These are phyloP conservation scores for Cercospora brassicicola DNA, from an alignment of 2,329 filamentous ascomycete genomes.

Conservation along the genomic window DNA sequence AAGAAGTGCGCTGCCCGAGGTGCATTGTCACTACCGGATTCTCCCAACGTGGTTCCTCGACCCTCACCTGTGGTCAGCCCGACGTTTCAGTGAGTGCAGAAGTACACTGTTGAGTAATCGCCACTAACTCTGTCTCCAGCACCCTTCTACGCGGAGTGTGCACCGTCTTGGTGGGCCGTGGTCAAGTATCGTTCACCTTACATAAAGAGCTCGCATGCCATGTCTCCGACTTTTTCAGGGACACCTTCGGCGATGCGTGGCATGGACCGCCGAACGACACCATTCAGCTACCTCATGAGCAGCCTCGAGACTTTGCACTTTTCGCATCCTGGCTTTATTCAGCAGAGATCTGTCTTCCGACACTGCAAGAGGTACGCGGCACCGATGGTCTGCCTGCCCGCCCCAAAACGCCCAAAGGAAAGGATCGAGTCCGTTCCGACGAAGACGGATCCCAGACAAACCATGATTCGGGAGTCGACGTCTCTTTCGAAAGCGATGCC, in stretches of 20 bases:
- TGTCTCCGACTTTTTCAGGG: slow-evolving; percentile 2
- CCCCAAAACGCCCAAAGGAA: not conserved
- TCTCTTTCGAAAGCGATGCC: not conserved
- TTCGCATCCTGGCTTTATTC: slow-evolving; percentile 11
- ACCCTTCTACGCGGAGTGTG: slow-evolving; percentile 1
- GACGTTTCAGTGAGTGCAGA: slow-evolving; percentile 1
- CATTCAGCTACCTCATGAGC: not conserved
- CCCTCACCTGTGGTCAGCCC: not conserved
- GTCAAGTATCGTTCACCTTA: slow-evolving; percentile 10
- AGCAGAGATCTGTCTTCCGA: not conserved
- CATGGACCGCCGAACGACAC: slow-evolving; percentile 6
- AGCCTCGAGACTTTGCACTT: slow-evolving; percentile 11
- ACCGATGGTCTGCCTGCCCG: not conserved
- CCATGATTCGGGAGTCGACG: not conserved
- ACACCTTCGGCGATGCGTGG: slow-evolving; percentile 6
- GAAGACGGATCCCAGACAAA: not conserved
- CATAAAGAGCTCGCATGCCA: slow-evolving; percentile 14
- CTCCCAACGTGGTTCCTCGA: not conserved
- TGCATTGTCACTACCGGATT: not conserved
- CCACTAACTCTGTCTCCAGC: not conserved
- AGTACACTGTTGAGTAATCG: not conserved
- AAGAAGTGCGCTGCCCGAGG: not conserved
- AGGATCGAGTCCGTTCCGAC: not conserved
- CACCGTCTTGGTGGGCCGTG: slow-evolving; percentile 4
- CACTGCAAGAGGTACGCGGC: slow-evolving; percentile 2